A percentile compares a stretch with the other conserved stretches of the same genome.
These are phyloP conservation scores for Apiospora aurea DNA, from an alignment of 2,329 filamentous ascomycete species.

Conservation along the genomic window DNA sequence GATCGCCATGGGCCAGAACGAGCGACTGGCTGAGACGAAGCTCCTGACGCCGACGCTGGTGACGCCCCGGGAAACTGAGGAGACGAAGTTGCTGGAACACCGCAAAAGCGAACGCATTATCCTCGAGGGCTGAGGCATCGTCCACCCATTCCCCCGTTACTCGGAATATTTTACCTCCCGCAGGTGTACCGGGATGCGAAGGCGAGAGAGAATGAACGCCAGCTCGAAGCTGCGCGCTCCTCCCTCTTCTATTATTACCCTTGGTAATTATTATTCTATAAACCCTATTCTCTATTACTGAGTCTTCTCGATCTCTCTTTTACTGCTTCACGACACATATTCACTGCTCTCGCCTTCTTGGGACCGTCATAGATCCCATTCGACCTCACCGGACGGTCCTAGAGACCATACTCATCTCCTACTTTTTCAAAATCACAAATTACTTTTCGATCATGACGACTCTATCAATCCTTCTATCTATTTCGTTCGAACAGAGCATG, in stretches of 20 bases:
- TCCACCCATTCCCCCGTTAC: conserved; percentile 25
- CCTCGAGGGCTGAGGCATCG: conserved; percentile 52
- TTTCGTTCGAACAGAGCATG: conserved; percentile 6
- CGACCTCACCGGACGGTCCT: background rate
- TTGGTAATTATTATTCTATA: conserved; percentile 24
- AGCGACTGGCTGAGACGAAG: conserved; percentile 48
- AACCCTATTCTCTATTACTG: conserved; percentile 23
- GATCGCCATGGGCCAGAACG: conserved; percentile 41
- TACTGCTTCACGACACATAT: background rate
- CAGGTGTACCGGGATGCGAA: background rate
- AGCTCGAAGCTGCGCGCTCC: background rate
- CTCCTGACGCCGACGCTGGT: conserved; percentile 56
- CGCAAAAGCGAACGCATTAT: conserved; percentile 62
- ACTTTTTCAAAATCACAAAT: background rate
- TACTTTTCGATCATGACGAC: background rate
- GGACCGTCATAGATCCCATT: background rate
- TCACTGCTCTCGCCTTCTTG: background rate
- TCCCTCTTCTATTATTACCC: background rate
- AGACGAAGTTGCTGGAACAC: conserved; percentile 46
- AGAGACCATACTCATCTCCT: background rate
- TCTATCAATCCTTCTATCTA: background rate
- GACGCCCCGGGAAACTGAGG: conserved; percentile 42
- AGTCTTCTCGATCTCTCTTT: background rate
- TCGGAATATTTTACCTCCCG: background rate
- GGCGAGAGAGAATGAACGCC: background rate